Evolutionary conservation across 441 rosid species (phyloP).

Genomic region (Bruguiera hainesii): DNA sequence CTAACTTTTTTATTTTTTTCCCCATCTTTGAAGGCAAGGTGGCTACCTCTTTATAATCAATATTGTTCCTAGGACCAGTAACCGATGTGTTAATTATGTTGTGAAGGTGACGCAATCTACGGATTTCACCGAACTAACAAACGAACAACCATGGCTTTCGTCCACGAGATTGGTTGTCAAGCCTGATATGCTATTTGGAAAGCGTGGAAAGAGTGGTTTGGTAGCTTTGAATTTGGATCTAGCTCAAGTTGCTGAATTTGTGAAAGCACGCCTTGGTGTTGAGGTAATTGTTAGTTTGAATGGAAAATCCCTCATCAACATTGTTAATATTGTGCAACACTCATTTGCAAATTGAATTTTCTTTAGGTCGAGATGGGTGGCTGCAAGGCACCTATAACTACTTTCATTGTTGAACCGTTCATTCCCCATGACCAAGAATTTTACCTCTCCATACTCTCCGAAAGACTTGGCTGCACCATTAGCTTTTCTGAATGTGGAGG

Average conservation of each 20-base stretch:
- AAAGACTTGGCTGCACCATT: conserved; percentile 73
- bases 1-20: no score
- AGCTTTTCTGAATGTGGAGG: conserved; percentile 92
- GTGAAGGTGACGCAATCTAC: conserved; percentile 74
- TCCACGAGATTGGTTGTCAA: conserved; percentile 83
- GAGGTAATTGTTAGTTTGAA: conserved; percentile 46
- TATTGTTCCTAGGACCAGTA: not conserved
- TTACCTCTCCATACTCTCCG: conserved; percentile 69
- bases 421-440: conserved; percentile 78
- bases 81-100: conserved; percentile 5
- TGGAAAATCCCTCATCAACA: not conserved
- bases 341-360: conserved; percentile 10
- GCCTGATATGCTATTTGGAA: conserved; percentile 93
- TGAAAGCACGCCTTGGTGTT: conserved; percentile 71
- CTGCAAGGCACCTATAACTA: conserved; percentile 81
- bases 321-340: no score
- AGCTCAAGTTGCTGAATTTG: conserved; percentile 90
- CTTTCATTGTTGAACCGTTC: conserved; percentile 84
- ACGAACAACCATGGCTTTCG: conserved; percentile 81
- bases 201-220: conserved; percentile 90
- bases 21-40: not conserved
- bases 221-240: conserved; percentile 85
- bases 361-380: conserved; percentile 83
- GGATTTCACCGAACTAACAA: conserved; percentile 67
- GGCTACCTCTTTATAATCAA: not conserved